Percentiles rank a stretch among this genome's conserved stretches.
These are phyloP conservation scores for Oryza punctata DNA, from an alignment of 176 grass and related monocot species.

Conservation along the genomic window DNA sequence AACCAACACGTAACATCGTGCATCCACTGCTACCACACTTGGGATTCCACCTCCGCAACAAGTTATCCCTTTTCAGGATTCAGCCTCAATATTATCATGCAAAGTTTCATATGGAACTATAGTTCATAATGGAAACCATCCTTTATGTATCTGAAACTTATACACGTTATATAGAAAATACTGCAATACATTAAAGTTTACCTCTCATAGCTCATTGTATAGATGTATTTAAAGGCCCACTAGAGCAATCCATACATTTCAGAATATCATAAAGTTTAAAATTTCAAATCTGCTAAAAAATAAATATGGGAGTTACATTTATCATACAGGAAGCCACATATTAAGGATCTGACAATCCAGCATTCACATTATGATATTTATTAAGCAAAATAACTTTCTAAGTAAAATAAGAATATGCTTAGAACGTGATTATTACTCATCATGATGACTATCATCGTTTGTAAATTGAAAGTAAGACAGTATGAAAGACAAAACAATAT, in stretches of 20 bases:
- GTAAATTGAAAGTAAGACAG: not conserved
- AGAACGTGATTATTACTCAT: conserved; percentile 10
- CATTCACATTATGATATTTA: not conserved
- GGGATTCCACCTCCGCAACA: too few relatives aligned
- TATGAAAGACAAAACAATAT: conserved; percentile 20
- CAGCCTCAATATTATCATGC: not conserved
- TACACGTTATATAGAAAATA: conserved; percentile 6
- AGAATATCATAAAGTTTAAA: not conserved
- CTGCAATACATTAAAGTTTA: not conserved
- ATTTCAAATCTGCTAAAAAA: not conserved
- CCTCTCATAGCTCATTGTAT: not conserved
- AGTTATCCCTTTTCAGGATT: too few relatives aligned
- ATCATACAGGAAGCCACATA: not conserved
- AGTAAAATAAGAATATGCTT: not conserved
- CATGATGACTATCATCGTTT: not conserved
- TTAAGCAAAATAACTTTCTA: conserved; percentile 3
- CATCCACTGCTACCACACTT: not conserved
- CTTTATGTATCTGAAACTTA: not conserved
- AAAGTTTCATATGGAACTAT: not conserved
- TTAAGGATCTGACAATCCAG: not conserved
- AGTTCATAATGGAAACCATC: not conserved
- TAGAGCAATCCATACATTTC: not conserved
- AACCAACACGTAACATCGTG: not conserved
- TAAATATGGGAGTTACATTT: not conserved
- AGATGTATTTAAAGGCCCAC: not conserved